A percentile compares a stretch with the other conserved stretches of the same genome.
phyloP scores from a whole-genome alignment of 179 eudicot species.

The Beta macrorhiza region DNA sequence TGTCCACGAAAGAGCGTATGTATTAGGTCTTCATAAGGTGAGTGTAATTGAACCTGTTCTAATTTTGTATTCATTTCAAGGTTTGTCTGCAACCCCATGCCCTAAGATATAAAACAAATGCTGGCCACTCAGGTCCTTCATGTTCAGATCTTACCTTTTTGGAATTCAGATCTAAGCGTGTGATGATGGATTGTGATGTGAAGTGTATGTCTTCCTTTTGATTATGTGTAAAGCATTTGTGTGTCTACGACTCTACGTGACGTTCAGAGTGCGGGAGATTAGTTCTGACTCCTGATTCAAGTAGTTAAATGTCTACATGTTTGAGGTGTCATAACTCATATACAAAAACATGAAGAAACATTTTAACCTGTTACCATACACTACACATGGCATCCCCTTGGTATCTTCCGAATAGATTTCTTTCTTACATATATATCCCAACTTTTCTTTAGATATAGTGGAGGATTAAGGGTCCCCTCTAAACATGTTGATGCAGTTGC shows the following conservation, averaged over 20 bases:
- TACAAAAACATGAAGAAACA: background rate
- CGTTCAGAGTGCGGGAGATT: background rate
- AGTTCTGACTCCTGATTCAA: background rate
- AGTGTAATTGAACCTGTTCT: background rate
- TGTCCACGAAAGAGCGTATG: constrained; percentile 81
- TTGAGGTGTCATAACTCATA: background rate
- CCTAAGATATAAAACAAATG: too few species aligned
- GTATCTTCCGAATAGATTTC: background rate
- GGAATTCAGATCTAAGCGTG: background rate
- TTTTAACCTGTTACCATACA: background rate
- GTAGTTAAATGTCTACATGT: background rate
- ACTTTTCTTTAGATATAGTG: background rate
- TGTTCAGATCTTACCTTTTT: background rate
- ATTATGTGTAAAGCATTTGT: background rate
- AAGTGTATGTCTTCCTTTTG: background rate
- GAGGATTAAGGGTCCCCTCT: background rate
- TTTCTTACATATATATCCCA: background rate
- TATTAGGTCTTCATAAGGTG: constrained; percentile 93
- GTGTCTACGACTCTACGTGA: background rate
- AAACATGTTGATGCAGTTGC: background rate
- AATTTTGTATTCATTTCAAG: background rate
- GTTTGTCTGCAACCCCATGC: background rate
- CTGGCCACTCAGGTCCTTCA: background rate
- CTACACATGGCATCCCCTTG: background rate
- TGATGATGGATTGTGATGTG: too few species aligned